A percentile compares a stretch with the other conserved stretches of the same genome.
phyloP scores from a whole-genome alignment of 257 asterid genomes.

The Capsicum baccatum region DNA sequence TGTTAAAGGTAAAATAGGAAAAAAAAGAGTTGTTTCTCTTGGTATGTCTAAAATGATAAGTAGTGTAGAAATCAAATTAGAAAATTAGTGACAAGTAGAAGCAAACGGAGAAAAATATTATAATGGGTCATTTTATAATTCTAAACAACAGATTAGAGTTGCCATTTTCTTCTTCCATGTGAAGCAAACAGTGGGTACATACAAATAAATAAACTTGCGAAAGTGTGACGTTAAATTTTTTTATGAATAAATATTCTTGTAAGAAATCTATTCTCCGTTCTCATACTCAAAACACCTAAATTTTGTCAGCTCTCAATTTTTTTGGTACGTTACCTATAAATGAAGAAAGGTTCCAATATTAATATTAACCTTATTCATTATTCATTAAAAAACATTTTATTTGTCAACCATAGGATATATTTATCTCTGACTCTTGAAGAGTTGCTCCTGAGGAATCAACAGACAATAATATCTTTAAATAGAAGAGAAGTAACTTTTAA shows the following conservation, averaged over 20 bases:
- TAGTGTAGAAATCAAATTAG: no score
- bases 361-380: neutral
- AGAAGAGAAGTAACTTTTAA: constrained; percentile 34
- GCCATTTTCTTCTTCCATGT: constrained; percentile 5
- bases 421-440: neutral
- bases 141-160: neutral
- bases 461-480: constrained; percentile 32
- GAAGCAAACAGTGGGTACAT: neutral
- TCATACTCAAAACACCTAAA: constrained; percentile 20
- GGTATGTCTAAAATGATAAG: no score
- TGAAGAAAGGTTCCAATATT: constrained; percentile 42
- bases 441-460: constrained; percentile 21
- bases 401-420: neutral
- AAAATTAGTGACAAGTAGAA: no score
- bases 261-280: constrained; percentile 25
- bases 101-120: no score
- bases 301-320: neutral
- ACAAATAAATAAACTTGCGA: neutral
- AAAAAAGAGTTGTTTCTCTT: no score
- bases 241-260: constrained; percentile 15
- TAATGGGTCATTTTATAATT: neutral
- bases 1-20: no score
- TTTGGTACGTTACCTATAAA: constrained; percentile 35
- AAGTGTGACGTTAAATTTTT: neutral
- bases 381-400: neutral